Base-by-base conservation (phyloP, 345 rosid species). In the Arabis alpina region DNA sequence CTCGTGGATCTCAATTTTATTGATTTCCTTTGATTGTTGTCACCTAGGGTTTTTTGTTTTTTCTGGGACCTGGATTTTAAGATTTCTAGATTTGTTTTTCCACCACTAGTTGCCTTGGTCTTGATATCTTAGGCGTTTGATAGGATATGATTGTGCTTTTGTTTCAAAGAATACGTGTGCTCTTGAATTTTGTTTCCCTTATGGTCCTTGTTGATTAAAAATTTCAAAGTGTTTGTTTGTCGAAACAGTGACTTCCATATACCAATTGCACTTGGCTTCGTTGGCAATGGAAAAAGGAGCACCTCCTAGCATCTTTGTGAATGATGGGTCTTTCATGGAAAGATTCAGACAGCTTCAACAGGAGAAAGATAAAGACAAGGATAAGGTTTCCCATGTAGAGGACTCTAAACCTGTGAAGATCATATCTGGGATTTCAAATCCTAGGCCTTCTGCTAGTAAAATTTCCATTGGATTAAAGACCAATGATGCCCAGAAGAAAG, bases 291-390 rank as follows among this genome's bases (percentile, higher is more conserved):
- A 84, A 39, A 88, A 91, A 79, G 80, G 84, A 80, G 82, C 82
- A 12, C 88, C 92, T 50, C 69, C 92, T 67, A 70, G 83, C 81
- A 90, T 91, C 75, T 94, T 94, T 74, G 93, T 84, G 64, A 91
- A 94, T 73, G 99, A 94, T 76, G 99, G 99, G 27, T 94, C 99
- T 1, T 94, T 94, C 84, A 88, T 94, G 99, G 99, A 94, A 89
- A 89, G 87, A 86, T 94, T 94, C 83, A 91, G 83, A 75, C 96
- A 87, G 71, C 93, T 91, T 82, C 98, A 91, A 74, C 88, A 88
- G 78, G 93, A 81, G 71, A 87, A 86, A 59, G 88, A 63, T 60
- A 76, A 80, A 80, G 87, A 70, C 0, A 74, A 76, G 63, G 88
- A 77, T 19, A 82, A 81, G 55, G 67, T 65, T 59, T 14, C 66